phyloP scores from a whole-genome alignment of 345 rosid species.

The Anacardium occidentale region DNA sequence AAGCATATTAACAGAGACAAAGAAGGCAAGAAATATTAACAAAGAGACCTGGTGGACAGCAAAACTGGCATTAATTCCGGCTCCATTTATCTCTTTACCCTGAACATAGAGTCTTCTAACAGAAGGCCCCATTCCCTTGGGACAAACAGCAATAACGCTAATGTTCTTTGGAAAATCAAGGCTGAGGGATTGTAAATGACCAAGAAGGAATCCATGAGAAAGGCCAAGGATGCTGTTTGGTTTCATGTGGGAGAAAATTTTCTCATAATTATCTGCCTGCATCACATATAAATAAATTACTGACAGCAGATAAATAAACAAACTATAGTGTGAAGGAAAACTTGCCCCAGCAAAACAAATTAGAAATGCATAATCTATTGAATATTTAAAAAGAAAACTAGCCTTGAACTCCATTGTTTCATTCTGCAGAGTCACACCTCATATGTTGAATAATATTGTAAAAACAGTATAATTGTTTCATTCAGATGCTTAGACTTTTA shows the following conservation, averaged over 20 bases:
- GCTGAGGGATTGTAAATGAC: constrained; percentile 42
- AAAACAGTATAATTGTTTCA: not conserved
- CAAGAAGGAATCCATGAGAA: constrained; percentile 57
- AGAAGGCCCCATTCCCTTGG: constrained; percentile 51
- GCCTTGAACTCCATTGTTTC: not conserved
- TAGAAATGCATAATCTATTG: not conserved
- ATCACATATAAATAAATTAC: not conserved
- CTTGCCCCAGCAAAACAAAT: not conserved
- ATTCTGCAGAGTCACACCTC: not conserved
- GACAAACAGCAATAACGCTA: constrained; percentile 49
- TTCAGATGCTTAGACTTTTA: not conserved
- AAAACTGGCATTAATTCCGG: constrained; percentile 40
- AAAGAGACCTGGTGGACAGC: constrained; percentile 41
- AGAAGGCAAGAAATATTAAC: constrained; percentile 9
- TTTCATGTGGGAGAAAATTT: constrained; percentile 51
- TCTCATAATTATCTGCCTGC: constrained; percentile 40
- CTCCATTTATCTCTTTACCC: constrained; percentile 49
- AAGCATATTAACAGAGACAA: not conserved
- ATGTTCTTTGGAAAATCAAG: constrained; percentile 47
- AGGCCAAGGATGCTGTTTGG: constrained; percentile 62
- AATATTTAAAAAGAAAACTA: not conserved
- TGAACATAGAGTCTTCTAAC: constrained; percentile 53
- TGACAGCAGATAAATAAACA: not conserved
- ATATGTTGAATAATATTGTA: not conserved
- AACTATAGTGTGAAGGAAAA: not conserved